Percentiles rank a stretch among this genome's conserved stretches.
These are phyloP conservation scores for Globisporangium irregulare DNA, from an alignment of 352 stramenopile species.

Conservation along the genomic window DNA sequence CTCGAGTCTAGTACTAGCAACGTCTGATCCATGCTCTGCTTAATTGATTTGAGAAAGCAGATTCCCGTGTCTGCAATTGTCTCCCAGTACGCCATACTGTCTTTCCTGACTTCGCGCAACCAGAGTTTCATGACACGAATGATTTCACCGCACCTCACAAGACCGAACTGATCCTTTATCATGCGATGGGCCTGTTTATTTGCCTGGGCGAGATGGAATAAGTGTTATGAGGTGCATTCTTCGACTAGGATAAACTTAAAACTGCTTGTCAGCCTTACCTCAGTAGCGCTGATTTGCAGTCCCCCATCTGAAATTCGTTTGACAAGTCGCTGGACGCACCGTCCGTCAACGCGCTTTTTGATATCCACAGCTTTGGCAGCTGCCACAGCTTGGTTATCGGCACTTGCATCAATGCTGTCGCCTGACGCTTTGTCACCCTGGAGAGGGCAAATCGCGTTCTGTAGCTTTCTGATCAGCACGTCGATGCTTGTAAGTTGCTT, in stretches of 20 bases:
- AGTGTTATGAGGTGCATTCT: background rate
- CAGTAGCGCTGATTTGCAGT: slow-evolving; percentile 23
- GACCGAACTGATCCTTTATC: slow-evolving; percentile 35
- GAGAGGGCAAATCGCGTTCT: slow-evolving; percentile 23
- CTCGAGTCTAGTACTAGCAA: slow-evolving; percentile 10
- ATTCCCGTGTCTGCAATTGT: slow-evolving; percentile 19
- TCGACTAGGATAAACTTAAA: too few species aligned
- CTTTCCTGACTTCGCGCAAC: slow-evolving; percentile 28
- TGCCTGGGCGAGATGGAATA: slow-evolving; percentile 25
- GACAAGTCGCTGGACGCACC: slow-evolving; percentile 41
- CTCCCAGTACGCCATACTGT: slow-evolving; percentile 35
- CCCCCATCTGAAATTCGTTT: slow-evolving; percentile 38
- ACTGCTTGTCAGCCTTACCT: slow-evolving; percentile 25
- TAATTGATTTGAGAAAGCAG: slow-evolving; percentile 17
- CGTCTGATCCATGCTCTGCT: slow-evolving; percentile 19
- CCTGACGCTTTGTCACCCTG: slow-evolving; percentile 1
- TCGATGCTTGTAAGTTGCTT: slow-evolving; percentile 21
- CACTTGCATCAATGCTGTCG: background rate
- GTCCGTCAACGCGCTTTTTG: slow-evolving; percentile 36
- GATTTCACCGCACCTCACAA: slow-evolving; percentile 46
- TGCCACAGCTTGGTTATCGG: slow-evolving; percentile 1
- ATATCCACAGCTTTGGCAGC: slow-evolving; percentile 21
- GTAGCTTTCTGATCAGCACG: slow-evolving; percentile 30
- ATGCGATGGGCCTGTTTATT: slow-evolving; percentile 31
- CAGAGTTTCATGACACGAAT: slow-evolving; percentile 46